These are phyloP conservation scores for Plasmopara muralis DNA, from an alignment of 352 stramenopile genomes.

Conservation along the genomic window DNA sequence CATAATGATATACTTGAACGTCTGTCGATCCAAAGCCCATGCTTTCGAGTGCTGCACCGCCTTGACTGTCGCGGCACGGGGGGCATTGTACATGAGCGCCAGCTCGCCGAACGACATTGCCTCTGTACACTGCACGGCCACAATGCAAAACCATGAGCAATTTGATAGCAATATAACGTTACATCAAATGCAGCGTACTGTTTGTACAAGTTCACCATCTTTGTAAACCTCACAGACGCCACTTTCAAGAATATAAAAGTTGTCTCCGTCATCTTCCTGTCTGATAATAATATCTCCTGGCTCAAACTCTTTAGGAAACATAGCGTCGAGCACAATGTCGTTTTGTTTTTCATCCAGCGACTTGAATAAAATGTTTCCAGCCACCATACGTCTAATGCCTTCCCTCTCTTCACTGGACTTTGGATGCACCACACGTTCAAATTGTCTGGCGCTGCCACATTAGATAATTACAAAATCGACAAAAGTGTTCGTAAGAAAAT, in stretches of 20 bases:
- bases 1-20: conserved; percentile 90
- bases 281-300: conserved; percentile 79
- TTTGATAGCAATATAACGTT: background rate
- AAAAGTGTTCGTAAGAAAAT: background rate
- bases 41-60: conserved; percentile 87
- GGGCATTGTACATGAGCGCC: conserved; percentile 96
- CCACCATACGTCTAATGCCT: conserved; percentile 75
- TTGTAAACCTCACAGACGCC: conserved; percentile 89
- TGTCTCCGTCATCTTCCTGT: conserved; percentile 88
- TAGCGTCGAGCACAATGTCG: conserved; percentile 79
- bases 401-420: conserved; percentile 79
- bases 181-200: conserved; percentile 27
- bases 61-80: conserved; percentile 92
- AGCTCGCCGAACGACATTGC: conserved; percentile 95
- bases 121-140: conserved; percentile 51
- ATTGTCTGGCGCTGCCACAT: conserved; percentile 57
- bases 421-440: conserved; percentile 74
- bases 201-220: conserved; percentile 80
- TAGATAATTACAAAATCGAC: conserved; percentile 8
- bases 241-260: conserved; percentile 94
- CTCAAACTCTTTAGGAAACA: conserved; percentile 83
- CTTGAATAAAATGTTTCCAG: conserved; percentile 88
- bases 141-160: too few species aligned
- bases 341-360: conserved; percentile 84
- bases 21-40: conserved; percentile 88